Conservation (phyloP, 1,139 yeast species). For the Kodamaea anthophila region DNA sequence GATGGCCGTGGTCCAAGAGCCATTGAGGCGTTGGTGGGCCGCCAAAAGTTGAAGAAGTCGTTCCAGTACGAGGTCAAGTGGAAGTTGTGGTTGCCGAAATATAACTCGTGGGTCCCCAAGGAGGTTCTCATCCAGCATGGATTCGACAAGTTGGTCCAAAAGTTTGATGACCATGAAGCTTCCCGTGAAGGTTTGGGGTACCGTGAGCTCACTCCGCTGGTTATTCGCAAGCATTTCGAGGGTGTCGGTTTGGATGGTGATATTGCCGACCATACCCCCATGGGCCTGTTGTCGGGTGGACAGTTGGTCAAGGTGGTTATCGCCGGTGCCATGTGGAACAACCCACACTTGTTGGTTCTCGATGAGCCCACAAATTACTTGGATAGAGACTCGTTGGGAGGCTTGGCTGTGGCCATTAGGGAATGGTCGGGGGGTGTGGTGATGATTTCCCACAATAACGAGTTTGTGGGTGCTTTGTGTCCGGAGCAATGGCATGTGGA, state of each 20-base stretch:
- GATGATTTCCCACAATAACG: constrained; percentile 96
- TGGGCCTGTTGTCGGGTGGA: constrained; percentile 96
- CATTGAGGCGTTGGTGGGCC: constrained; percentile 91
- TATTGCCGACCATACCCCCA: constrained; percentile 95
- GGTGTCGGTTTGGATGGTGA: constrained; percentile 97
- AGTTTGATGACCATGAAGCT: constrained; percentile 97
- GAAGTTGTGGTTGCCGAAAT: constrained; percentile 89
- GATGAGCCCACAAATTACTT: constrained; percentile 98
- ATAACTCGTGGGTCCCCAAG: constrained; percentile 88
- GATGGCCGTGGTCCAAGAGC: constrained; percentile 89
- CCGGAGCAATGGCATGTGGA: constrained; percentile 99
- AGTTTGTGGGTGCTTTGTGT: constrained; percentile 93
- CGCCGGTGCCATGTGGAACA: constrained; percentile 99
- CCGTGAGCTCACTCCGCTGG: constrained; percentile 86
- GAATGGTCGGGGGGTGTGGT: constrained; percentile 99
- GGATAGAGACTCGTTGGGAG: constrained; percentile 97
- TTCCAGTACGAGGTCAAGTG: constrained; percentile 97
- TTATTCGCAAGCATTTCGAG: constrained; percentile 92
- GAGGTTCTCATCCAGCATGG: constrained; percentile 77
- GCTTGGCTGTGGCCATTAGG: constrained; percentile 92
- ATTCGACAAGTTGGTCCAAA: constrained; percentile 81
- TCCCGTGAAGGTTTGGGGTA: constrained; percentile 98
- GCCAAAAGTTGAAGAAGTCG: constrained; percentile 92
- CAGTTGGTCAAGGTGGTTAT: constrained; percentile 96
- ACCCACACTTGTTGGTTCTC: constrained; percentile 93